Conservation (phyloP, 441 rosid genomes). For the Metrosideros polymorpha region DNA sequence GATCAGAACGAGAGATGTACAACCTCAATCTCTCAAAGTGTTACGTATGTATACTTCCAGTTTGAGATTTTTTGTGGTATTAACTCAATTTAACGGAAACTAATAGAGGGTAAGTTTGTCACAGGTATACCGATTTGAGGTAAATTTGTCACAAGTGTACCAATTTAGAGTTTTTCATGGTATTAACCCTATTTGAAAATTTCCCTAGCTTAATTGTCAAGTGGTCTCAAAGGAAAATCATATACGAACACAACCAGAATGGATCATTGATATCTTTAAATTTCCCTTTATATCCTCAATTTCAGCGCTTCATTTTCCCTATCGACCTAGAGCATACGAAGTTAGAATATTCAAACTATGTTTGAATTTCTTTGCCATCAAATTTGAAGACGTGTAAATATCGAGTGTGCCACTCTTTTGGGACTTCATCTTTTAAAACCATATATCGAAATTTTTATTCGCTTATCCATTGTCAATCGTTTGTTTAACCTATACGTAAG, state of each 20-base stretch:
- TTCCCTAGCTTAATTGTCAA: not conserved
- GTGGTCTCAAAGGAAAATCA: not conserved
- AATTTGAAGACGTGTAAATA: not conserved
- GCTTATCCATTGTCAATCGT: not conserved
- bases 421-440: not conserved
- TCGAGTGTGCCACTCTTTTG: not conserved
- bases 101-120: no score
- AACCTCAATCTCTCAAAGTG: not conserved
- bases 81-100: no score
- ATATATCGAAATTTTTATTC: accelerated
- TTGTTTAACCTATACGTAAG: not conserved
- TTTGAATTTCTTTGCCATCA: not conserved
- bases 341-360: not conserved
- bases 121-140: no score
- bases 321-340: not conserved
- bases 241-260: not conserved
- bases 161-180: no score
- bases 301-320: not conserved
- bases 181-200: not conserved
- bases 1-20: not conserved
- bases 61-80: not conserved
- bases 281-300: not conserved
- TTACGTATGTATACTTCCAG: no score
- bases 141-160: no score
- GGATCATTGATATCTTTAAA: not conserved